A percentile compares a stretch with the other conserved stretches of the same genome.
Evolutionary conservation across 78 protist species (phyloP).

Genomic region (Dictyostelium intermedium): DNA sequence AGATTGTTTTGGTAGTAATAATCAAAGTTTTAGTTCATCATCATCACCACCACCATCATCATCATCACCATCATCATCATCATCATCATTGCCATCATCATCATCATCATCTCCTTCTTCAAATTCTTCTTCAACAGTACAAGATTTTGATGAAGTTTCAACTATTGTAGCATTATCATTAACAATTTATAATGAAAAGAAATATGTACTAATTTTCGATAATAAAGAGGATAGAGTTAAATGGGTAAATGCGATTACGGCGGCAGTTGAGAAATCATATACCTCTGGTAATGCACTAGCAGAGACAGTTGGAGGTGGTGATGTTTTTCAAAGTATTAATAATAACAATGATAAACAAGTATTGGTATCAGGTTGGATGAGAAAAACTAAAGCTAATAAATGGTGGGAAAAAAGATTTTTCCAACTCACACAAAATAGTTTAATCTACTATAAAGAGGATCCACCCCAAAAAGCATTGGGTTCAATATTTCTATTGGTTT

Average conservation of each 20-base stretch:
- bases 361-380: constrained; percentile 68
- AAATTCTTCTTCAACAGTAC: neutral
- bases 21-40: neutral
- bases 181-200: constrained; percentile 43
- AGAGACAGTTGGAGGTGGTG: neutral
- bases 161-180: constrained; percentile 20
- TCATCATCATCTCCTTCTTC: neutral
- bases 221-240: constrained; percentile 32
- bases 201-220: constrained; percentile 41
- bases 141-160: neutral
- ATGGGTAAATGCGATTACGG: constrained; percentile 48
- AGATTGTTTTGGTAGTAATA: neutral
- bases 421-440: constrained; percentile 22
- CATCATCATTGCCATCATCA: neutral
- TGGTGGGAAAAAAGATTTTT: constrained; percentile 73
- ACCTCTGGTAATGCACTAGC: neutral
- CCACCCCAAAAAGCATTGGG: constrained; percentile 71
- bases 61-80: neutral
- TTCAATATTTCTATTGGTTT: constrained; percentile 48
- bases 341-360: constrained; percentile 27
- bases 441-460: constrained; percentile 73
- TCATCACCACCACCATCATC: neutral
- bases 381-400: constrained; percentile 62
- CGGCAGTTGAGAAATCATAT: constrained; percentile 28
- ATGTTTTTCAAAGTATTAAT: neutral